Base-by-base conservation (phyloP, 2,329 filamentous ascomycete genomes). In the Exophiala sp. region DNA sequence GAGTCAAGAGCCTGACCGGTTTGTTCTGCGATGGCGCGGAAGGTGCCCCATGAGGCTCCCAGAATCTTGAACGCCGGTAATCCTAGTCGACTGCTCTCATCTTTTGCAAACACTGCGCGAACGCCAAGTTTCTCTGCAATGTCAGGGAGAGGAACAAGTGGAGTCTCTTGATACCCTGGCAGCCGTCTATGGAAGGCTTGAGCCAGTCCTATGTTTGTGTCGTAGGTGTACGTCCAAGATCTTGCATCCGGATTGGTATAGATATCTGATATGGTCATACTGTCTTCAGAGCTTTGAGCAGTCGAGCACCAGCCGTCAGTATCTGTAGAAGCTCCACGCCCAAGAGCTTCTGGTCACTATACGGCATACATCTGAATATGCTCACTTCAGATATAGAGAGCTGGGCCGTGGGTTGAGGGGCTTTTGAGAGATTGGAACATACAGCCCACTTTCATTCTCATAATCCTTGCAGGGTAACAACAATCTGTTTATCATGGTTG, bases 31-130 rank as follows among this genome's bases (percentile, higher is more conserved):
- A 87, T 61, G 11, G 82, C 78, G 5, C 77, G 75, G 58, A 80
- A 83, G 2, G 78, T 74, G 0, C 79, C 85, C 85, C 85, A 91
- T 0, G 83, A 86, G 1, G 86, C 86, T 16, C 86, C 87, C 0
- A 90, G 75, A 38, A 90, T 86, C 66, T 93, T 93, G 73, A 90
- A 91, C 0, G 85, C 77, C 0, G 84, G 83, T 1, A 90, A 72
- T 0, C 82, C 81, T 30, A 88, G 79, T 3, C 86, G 77, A 46
- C 68, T 71, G 22, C 78, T 81, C 64, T 91, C 86, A 59, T 89
- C 80, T 62, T 91, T 91, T 56, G 89, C 61, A 30, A 82, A 73
- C 2, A 90, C 71, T 3, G 73, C 68, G 0, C 68, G 66, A 9
- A 87, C 67, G 0, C 77, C 77, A 0, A 88, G 65, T 11, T 81